phyloP scores from a whole-genome alignment of 73 alveolate species.

The Paraurostyla sp. region DNA sequence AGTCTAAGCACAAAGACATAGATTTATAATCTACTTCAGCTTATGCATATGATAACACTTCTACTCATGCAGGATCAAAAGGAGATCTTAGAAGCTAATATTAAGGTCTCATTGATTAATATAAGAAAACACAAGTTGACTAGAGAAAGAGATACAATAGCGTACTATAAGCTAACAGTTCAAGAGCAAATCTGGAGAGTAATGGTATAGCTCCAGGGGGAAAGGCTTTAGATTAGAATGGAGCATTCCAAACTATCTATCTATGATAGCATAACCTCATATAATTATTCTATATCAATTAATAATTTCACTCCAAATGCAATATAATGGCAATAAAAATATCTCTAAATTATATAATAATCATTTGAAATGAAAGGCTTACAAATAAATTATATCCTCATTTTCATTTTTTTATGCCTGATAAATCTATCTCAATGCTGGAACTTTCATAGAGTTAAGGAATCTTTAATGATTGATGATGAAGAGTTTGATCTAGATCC shows the following conservation, averaged over 20 bases:
- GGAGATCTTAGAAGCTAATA: neutral
- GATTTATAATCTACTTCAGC: neutral
- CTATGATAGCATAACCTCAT: too few relatives aligned
- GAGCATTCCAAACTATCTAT: too few relatives aligned
- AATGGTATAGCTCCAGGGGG: neutral
- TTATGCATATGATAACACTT: neutral
- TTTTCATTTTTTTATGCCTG: neutral
- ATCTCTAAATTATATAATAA: too few relatives aligned
- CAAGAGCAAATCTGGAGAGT: neutral
- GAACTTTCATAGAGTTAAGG: constrained; percentile 15
- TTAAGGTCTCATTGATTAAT: neutral
- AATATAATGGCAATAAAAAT: neutral
- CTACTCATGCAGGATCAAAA: neutral
- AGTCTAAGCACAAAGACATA: neutral
- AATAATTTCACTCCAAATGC: too few relatives aligned
- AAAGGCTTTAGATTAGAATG: too few relatives aligned
- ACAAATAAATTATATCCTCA: too few relatives aligned
- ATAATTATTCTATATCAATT: too few relatives aligned
- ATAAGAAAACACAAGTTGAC: neutral
- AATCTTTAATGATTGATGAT: neutral
- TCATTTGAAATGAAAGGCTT: too few relatives aligned
- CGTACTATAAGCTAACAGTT: neutral
- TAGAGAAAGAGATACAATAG: neutral
- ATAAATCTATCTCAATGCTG: too few relatives aligned
- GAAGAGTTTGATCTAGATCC: neutral